Conservation (phyloP, 768 basidiomycete species). For the Boletus pseudo-olivaceus region DNA sequence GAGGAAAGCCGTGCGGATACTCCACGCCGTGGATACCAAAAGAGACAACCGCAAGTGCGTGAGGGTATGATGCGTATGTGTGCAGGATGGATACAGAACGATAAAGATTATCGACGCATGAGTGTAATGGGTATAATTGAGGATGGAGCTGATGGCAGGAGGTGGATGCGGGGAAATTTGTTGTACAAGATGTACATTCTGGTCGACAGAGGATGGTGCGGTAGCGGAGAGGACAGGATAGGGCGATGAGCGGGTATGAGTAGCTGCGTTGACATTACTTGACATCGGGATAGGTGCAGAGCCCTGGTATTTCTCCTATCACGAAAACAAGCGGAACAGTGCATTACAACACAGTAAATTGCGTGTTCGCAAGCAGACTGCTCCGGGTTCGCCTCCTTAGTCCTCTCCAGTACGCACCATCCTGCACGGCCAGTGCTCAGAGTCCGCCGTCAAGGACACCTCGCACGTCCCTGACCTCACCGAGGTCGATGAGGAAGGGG, state of each 20-base stretch:
- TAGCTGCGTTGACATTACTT: neutral
- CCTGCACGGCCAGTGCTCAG: constrained; percentile 34
- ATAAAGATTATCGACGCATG: constrained; percentile 31
- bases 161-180: constrained; percentile 12
- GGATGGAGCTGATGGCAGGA: constrained; percentile 7
- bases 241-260: neutral
- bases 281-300: constrained; percentile 16
- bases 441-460: constrained; percentile 87
- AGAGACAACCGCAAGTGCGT: constrained; percentile 16
- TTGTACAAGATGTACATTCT: constrained; percentile 23
- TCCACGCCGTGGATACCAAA: constrained; percentile 16
- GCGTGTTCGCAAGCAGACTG: constrained; percentile 22
- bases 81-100: constrained; percentile 35
- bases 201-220: constrained; percentile 9
- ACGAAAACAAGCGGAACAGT: constrained; percentile 26
- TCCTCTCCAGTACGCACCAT: constrained; percentile 22
- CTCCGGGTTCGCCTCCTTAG: constrained; percentile 10
- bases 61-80: constrained; percentile 27
- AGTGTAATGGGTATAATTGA: constrained; percentile 26
- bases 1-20: constrained; percentile 12
- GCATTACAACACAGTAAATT: constrained; percentile 29
- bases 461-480: constrained; percentile 81
- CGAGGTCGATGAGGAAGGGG: constrained; percentile 89
- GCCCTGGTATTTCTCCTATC: constrained; percentile 30
- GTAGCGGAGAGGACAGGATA: constrained; percentile 1